These are phyloP conservation scores for Claviceps fusiformis DNA, from an alignment of 2,329 filamentous ascomycete genomes.

Conservation along the genomic window DNA sequence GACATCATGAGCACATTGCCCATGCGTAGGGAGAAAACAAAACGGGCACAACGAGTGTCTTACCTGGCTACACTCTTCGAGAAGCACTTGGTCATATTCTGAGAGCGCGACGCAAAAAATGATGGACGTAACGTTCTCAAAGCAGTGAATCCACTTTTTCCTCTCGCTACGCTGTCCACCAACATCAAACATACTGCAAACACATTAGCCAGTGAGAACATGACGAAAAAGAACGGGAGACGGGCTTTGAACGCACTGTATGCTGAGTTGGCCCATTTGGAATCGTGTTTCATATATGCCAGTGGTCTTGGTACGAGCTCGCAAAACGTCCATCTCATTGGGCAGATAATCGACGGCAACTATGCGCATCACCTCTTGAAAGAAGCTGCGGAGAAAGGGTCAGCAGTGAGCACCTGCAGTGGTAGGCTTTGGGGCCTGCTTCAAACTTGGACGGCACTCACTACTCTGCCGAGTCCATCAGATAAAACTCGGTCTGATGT, in stretches of 20 bases:
- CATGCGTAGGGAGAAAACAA: no score
- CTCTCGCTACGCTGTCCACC: slow-evolving; percentile 92
- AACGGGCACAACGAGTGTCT: slow-evolving; percentile 11
- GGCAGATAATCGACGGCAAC: slow-evolving; percentile 75
- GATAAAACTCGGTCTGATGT: slow-evolving; percentile 92
- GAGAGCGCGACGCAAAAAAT: slow-evolving; percentile 97
- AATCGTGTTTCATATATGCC: slow-evolving; percentile 99
- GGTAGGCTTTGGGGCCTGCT: background rate
- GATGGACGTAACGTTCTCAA: slow-evolving; percentile 98
- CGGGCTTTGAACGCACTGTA: slow-evolving; percentile 57
- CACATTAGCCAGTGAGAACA: slow-evolving; percentile 9
- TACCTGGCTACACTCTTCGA: slow-evolving; percentile 96
- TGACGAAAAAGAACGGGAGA: background rate
- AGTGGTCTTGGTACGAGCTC: slow-evolving; percentile 93
- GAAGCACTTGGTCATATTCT: slow-evolving; percentile 93
- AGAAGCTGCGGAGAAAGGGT: slow-evolving; percentile 54
- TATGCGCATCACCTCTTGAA: slow-evolving; percentile 83
- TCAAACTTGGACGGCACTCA: slow-evolving; percentile 34
- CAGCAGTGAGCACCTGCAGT: background rate
- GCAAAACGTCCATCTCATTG: slow-evolving; percentile 85
- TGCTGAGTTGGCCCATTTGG: slow-evolving; percentile 95
- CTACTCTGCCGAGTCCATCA: slow-evolving; percentile 99
- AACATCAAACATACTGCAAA: slow-evolving; percentile 89
- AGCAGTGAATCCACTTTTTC: slow-evolving; percentile 99
- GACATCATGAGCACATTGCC: background rate